Conservation (phyloP, 164 flowering plant genomes). For the Taxillus chinensis region DNA sequence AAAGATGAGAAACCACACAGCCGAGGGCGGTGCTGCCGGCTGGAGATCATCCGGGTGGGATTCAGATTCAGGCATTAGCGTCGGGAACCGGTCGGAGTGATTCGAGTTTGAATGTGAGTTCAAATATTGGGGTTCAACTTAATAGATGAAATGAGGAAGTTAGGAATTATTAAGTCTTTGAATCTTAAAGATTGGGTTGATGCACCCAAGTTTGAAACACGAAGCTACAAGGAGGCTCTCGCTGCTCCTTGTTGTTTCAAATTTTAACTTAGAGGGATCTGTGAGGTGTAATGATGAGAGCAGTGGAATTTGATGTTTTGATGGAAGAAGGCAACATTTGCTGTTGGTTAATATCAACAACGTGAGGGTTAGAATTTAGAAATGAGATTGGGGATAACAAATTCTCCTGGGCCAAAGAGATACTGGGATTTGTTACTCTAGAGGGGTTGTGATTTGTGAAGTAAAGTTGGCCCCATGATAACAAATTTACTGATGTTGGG, state of each 20-base stretch:
- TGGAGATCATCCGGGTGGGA: too few species aligned
- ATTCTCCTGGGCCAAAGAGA: constrained; percentile 9
- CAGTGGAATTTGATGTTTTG: constrained; percentile 8
- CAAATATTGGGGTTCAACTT: constrained; percentile 9
- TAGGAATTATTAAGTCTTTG: too few species aligned
- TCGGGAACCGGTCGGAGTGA: constrained; percentile 8
- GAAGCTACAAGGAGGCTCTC: constrained; percentile 15
- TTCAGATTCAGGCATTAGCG: not conserved
- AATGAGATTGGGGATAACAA: constrained; percentile 13
- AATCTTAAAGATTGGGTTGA: constrained; percentile 6
- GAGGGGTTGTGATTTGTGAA: constrained; percentile 6
- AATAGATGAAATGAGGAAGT: constrained; percentile 25
- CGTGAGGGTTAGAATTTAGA: constrained; percentile 28
- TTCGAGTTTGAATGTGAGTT: constrained; percentile 8
- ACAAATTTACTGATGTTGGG: constrained; percentile 3
- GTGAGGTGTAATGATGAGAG: constrained; percentile 2
- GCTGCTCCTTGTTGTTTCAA: constrained; percentile 22
- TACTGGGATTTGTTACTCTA: constrained; percentile 11
- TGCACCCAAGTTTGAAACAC: not conserved
- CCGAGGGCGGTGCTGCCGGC: too few species aligned
- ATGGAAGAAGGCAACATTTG: constrained; percentile 12
- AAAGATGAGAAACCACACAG: constrained; percentile 28
- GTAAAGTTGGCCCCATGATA: constrained; percentile 6
- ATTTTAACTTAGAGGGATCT: constrained; percentile 18
- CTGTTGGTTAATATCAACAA: constrained; percentile 20